Evolutionary conservation across 495 filamentous ascomycete species (phyloP), one percentile per base, ranked within the genome.

Genomic region (Sabuloglossum arenarium): DNA sequence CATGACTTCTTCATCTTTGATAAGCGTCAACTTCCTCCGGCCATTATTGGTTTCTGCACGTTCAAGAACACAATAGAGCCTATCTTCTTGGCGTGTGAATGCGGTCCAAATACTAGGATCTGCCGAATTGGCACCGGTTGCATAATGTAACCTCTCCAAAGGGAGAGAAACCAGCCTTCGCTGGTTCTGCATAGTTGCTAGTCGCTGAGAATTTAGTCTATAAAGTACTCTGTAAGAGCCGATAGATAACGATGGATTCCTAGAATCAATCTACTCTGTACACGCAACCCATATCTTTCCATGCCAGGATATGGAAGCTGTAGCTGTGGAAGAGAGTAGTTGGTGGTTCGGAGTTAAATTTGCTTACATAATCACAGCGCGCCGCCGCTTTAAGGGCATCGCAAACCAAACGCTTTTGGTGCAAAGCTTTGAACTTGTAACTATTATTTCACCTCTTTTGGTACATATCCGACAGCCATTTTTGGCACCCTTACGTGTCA

Each of bases 1-100:
- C 62, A 75, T 57, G 43, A 67, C 58, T 54, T 68, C 63, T 3
- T 61, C 58, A 24, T 67, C 67, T 60, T 66, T 69, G 23, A 63
- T 54, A 31, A 75, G 59, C 43, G 69, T 71, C 58, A 75, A 62
- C 39, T 29, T 52, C 23, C 10, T 28, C 53, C 30, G 34, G 39
- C 42, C 61, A 55, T 53, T 61, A 27, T 50, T 58, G 42, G 62
- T 61, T 45, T 31, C 46, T 57, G 37, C 53, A 27, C 45, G 45
- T 54, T 69, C 62, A 46, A 74, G 59, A 24, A 67, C 61, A 14
- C 71, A 45, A 52, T 62, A 60, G n/a, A 74, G 53, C 45, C 11
- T 58, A 27, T 6, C 58, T 55, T 32, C 59, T 47, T 54, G 30
- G n/a, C n/a, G n/a, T n/a, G n/a, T 8, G 53, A n/a, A 39, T 29